Evolutionary conservation across 345 rosid species (phyloP), one percentile per base, ranked within the genome.

Genomic region (Salix arbutifolia): DNA sequence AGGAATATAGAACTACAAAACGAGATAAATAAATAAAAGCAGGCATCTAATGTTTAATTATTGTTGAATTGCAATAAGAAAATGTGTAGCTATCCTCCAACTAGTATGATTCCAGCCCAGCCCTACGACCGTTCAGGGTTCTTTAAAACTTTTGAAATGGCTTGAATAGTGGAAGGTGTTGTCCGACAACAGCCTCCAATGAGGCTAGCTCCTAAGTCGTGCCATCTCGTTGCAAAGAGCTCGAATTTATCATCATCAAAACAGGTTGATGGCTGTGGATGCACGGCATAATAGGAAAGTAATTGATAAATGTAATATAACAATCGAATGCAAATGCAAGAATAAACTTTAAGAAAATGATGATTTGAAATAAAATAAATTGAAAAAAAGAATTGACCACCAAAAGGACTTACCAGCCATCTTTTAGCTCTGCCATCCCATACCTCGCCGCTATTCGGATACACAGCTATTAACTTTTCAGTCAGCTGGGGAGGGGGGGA

Each of bases 121-220:
- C 37, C 40, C 52, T 30, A 16, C 28, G 16, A 18, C 58, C 67
- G 69, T 26, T 70, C 48, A 50, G 82, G 79, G 53, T 71, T 74
- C 78, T 86, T 90, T 72, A 94, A 75, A 76, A 84, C 91, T 65
- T 81, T 90, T 18, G 88, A 88, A 81, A 94, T 83, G 75, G 96
- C 91, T 76, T 48, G 79, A 76, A 91, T 83, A 21, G 96, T 92
- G 21, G 92, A 83, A 60, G 97, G 96, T 23, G 96, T 89, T 68
- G 97, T 94, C 38, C 93, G 80, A 31, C 97, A 94, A 76, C 98
- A 94, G 65, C 97, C 98, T 18, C 98, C 97, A 0, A 94, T 92
- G 6, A 94, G 87, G 79, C 88, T 91, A 69, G 97, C 98, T 77
- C 98, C 98, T 18, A 84, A 75, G 44, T 88, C 85, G 4, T 88